These are phyloP conservation scores for Solanum dulcamara DNA, from an alignment of 257 asterid genomes.

Conservation along the genomic window DNA sequence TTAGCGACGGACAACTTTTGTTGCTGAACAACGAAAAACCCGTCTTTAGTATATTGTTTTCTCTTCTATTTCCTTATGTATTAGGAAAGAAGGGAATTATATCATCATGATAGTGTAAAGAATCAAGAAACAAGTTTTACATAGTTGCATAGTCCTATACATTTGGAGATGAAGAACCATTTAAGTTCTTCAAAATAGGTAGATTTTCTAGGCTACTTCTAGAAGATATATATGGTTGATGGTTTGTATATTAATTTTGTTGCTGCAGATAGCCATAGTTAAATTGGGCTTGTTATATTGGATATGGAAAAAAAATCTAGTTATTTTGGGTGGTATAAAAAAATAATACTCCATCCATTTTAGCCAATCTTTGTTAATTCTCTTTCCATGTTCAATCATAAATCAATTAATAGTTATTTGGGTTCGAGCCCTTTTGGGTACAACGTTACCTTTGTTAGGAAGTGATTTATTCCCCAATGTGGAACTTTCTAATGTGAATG, in stretches of 20 bases:
- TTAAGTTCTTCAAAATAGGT: conserved; percentile 34
- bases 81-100: conserved; percentile 24
- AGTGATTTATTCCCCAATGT: background rate
- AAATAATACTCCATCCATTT: conserved; percentile 24
- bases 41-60: conserved; percentile 17
- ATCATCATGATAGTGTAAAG: conserved; percentile 34
- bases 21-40: background rate
- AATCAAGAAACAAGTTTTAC: conserved; percentile 15
- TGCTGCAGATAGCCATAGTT: conserved; percentile 49
- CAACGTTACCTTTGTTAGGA: background rate
- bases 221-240: conserved; percentile 33
- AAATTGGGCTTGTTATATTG: conserved; percentile 35
- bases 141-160: conserved; percentile 40
- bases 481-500: background rate
- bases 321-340: conserved; percentile 46
- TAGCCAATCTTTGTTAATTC: background rate
- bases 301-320: conserved; percentile 20
- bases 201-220: conserved; percentile 26
- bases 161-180: conserved; percentile 33
- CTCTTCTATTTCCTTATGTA: conserved; percentile 14
- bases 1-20: background rate
- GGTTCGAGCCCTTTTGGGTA: background rate
- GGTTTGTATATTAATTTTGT: conserved; percentile 83
- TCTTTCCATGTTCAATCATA: background rate
- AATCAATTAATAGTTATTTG: too few relatives aligned